A percentile compares a stretch with the other conserved stretches of the same genome.
Evolutionary conservation across 2,329 filamentous ascomycete species (phyloP).

Genomic region (Teratosphaeriaceae sp.): DNA sequence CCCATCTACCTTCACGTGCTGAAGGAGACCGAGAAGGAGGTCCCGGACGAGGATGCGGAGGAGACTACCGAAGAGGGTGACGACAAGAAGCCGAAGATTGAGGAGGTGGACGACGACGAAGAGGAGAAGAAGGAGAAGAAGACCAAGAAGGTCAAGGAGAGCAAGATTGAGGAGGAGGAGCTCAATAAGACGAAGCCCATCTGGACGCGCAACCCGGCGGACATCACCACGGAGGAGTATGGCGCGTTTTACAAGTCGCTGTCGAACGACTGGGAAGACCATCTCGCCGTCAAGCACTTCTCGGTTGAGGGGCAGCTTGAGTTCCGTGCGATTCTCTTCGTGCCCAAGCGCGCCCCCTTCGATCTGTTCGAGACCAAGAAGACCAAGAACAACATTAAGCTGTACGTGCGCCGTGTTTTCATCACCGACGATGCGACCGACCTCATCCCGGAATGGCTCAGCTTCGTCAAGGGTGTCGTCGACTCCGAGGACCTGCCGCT

Average conservation of each 20-base stretch:
- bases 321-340: slow-evolving; percentile 99
- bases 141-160: slow-evolving; percentile 99
- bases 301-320: slow-evolving; percentile 99
- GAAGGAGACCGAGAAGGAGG: slow-evolving; percentile 99
- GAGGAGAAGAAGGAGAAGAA: slow-evolving; percentile 87
- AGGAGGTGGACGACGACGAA: slow-evolving; percentile 73
- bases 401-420: slow-evolving; percentile 99
- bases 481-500: slow-evolving; percentile 99
- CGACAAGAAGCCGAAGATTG: slow-evolving; percentile 93
- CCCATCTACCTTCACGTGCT: slow-evolving; percentile 99
- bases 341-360: slow-evolving; percentile 98
- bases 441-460: slow-evolving; percentile 97
- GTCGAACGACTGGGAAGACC: slow-evolving; percentile 99
- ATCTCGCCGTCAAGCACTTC: slow-evolving; percentile 99
- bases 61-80: slow-evolving; percentile 64
- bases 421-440: slow-evolving; percentile 99
- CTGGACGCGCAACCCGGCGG: slow-evolving; percentile 96
- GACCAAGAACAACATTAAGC: slow-evolving; percentile 99
- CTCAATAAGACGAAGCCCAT: slow-evolving; percentile 99
- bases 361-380: slow-evolving; percentile 99
- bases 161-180: slow-evolving; percentile 97
- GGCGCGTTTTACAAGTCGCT: slow-evolving; percentile 99
- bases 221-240: slow-evolving; percentile 95
- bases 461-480: slow-evolving; percentile 99
- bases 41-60: slow-evolving; percentile 90